Percentiles rank a stretch among this genome's conserved stretches.
Evolutionary conservation across 306 rosid genomes (phyloP).

Genomic region (Acacia crassicarpa): DNA sequence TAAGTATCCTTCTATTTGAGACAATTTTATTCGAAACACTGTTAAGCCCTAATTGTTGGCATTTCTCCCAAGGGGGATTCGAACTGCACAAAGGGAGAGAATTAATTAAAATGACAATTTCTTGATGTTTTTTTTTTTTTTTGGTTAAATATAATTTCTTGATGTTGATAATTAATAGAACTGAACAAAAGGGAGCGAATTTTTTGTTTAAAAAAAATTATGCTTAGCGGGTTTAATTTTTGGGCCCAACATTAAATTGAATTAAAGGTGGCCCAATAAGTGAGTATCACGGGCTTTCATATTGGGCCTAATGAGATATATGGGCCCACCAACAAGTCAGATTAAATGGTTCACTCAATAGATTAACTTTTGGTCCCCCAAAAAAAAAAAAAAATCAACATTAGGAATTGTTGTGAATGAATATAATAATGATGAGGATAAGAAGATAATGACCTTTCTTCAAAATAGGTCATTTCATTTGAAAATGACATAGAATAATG

Average conservation of each 20-base stretch:
- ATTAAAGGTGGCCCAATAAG: not conserved
- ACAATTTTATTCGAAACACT: too few relatives aligned
- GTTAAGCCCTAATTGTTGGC: rapidly evolving
- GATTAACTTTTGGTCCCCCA: not conserved
- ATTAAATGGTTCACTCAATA: not conserved
- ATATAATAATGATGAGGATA: not conserved
- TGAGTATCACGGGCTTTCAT: not conserved
- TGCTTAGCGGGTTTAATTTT: not conserved
- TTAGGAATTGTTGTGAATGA: not conserved
- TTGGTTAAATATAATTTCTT: too few relatives aligned
- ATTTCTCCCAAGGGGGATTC: too few relatives aligned
- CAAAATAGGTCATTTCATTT: not conserved
- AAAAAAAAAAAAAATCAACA: not conserved
- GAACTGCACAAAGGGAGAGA: too few relatives aligned
- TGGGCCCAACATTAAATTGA: not conserved
- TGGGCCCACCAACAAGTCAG: not conserved
- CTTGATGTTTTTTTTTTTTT: too few relatives aligned
- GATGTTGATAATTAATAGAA: not conserved
- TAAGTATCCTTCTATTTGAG: too few relatives aligned
- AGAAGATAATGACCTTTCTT: not conserved
- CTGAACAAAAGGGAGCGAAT: not conserved
- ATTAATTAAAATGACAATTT: too few relatives aligned
- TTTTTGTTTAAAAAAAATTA: not conserved
- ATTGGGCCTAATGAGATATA: not conserved
- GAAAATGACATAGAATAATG: not conserved